Conservation (phyloP, 2,329 filamentous ascomycete genomes). For the Fonsecaea monophora region DNA sequence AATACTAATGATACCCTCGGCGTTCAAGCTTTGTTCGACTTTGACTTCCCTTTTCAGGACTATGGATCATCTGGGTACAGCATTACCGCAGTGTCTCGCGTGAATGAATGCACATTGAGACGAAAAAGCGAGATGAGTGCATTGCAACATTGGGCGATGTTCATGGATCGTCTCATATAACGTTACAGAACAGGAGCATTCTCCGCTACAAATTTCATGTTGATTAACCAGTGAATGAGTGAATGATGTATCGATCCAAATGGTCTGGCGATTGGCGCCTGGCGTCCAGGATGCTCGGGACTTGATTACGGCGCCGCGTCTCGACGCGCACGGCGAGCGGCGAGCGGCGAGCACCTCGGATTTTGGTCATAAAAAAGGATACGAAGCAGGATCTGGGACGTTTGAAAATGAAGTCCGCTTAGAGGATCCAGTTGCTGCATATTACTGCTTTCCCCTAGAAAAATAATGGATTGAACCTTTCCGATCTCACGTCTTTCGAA, state of each 20-base stretch:
- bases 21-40: neutral
- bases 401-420: neutral
- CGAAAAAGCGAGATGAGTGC: neutral
- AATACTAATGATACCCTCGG: slow-evolving; percentile 12
- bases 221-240: neutral
- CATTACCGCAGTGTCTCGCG: neutral
- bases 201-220: neutral
- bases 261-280: neutral
- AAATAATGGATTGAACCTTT: neutral
- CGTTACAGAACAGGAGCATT: neutral
- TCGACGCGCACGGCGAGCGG: neutral
- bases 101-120: neutral
- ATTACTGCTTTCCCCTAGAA: neutral
- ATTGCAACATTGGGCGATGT: neutral
- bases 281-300: neutral
- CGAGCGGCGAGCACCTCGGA: neutral
- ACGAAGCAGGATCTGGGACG: neutral
- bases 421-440: neutral
- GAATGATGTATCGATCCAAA: slow-evolving; percentile 1
- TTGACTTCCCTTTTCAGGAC: neutral
- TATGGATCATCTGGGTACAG: neutral
- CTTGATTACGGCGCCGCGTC: neutral
- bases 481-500: neutral
- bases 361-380: neutral
- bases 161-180: neutral